Conservation (phyloP, 202 grass and related monocot genomes). For the Saccharum hybrid region DNA sequence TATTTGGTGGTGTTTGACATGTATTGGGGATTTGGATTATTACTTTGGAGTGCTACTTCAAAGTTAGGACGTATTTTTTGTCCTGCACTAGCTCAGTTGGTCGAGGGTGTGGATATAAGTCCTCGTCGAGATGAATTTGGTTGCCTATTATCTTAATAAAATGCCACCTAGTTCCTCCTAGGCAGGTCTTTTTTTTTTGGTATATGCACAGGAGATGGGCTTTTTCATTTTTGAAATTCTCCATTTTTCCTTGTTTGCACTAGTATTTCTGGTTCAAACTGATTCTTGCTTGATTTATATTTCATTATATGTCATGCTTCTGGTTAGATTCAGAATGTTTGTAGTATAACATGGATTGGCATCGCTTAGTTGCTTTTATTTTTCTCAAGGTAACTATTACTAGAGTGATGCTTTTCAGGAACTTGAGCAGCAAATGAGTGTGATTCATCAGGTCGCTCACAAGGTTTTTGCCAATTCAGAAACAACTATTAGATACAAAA, state of each 20-base stretch:
- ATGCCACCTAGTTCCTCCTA: too few relatives aligned
- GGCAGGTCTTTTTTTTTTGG: too few relatives aligned
- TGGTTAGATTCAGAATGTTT: not conserved
- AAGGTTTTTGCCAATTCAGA: constrained; percentile 64
- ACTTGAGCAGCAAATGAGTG: constrained; percentile 72
- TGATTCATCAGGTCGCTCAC: constrained; percentile 68
- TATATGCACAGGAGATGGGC: not conserved
- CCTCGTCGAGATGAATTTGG: too few relatives aligned
- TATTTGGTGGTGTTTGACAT: not conserved
- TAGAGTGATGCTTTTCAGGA: constrained; percentile 56
- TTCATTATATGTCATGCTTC: not conserved
- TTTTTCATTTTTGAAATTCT: too few relatives aligned
- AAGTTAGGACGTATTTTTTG: not conserved
- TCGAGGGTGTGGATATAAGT: too few relatives aligned
- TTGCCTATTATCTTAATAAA: too few relatives aligned
- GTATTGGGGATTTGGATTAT: not conserved
- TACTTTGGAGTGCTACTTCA: not conserved
- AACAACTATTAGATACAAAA: constrained; percentile 66
- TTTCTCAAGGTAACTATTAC: constrained; percentile 31
- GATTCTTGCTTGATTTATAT: not conserved
- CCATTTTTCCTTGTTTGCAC: not conserved
- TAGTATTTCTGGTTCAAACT: not conserved
- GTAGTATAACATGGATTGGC: not conserved
- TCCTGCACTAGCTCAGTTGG: not conserved
- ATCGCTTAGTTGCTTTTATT: not conserved